Evolutionary conservation across 805 yeast genomes (phyloP).

Genomic region (Ogataea wickerhamii): DNA sequence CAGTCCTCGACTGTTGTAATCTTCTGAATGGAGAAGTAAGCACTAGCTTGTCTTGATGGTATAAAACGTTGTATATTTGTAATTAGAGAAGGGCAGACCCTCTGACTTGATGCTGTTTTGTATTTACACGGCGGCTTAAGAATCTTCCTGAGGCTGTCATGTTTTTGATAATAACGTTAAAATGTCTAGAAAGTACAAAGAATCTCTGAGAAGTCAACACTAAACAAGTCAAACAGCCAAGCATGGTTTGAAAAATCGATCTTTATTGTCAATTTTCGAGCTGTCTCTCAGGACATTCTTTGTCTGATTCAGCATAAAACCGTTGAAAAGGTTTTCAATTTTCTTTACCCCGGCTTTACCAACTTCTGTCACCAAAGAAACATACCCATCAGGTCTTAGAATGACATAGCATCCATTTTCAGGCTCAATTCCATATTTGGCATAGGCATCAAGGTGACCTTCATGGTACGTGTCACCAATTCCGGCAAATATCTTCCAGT

Average conservation of each 20-base stretch:
- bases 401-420: conserved; percentile 26
- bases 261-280: conserved; percentile 8
- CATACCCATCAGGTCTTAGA: conserved; percentile 34
- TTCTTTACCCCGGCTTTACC: conserved; percentile 19
- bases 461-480: conserved; percentile 29
- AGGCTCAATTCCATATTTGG: conserved; percentile 27
- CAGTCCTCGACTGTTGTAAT: too few species aligned
- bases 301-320: conserved; percentile 15
- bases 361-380: conserved; percentile 23
- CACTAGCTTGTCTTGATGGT: too few species aligned
- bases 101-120: too few species aligned
- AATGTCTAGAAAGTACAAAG: too few species aligned
- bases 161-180: too few species aligned
- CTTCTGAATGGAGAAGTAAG: too few species aligned
- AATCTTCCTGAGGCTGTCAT: too few species aligned
- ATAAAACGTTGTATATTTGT: too few species aligned
- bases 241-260: conserved; percentile 8
- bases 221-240: conserved; percentile 9
- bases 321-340: conserved; percentile 20
- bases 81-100: too few species aligned
- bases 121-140: too few species aligned
- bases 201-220: too few species aligned
- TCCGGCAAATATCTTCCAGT: conserved; percentile 29
- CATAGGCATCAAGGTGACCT: conserved; percentile 29
- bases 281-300: conserved; percentile 8